Base-by-base conservation (phyloP, 345 rosid species). In the Populus alba region DNA sequence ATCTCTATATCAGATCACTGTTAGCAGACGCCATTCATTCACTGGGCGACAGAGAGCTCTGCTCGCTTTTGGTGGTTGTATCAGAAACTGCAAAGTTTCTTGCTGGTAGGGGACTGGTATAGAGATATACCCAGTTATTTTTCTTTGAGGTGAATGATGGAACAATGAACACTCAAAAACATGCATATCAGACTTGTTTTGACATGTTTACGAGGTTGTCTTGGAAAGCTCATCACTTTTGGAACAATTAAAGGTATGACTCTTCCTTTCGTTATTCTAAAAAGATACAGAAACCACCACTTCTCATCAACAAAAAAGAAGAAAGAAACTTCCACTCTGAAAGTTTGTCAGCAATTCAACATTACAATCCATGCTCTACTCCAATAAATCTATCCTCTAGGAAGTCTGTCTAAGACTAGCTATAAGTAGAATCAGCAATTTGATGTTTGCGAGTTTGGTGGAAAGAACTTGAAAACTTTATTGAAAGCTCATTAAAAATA, bases 161-260 rank as follows among this genome's bases (percentile, higher is more conserved):
- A 27, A 27, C 27, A 27, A 27, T 27, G 27, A 27, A 27, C 27
- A 27, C 27, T 27, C 27, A 27, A 27, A 27, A 27, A 27, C 27
- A 27, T 27, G 27, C 27, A 27, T 27, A 27, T 27, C 27, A 27
- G 27, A 72, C 80, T 72, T 37, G 84, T 83, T 70, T 85, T 90
- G 80, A 65, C 79, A 77, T 83, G 82, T 75, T 78, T 88, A 74
- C 77, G 80, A 35, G 84, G 85, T 70, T 78, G 51, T 57, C 87
- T 90, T 55, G 68, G 75, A 51, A 84, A 76, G 78, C 77, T 84
- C 73, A 75, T 82, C 53, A 31, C 76, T 31, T 70, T 70, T 59
- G 74, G 77, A 81, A 27, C 75, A 82, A 62, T 59, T 49, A 75
- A 71, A 81, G 87, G 90, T 88, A 77, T 18, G 72, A 38, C 66